A percentile compares a stretch with the other conserved stretches of the same genome.
These are phyloP conservation scores for Rhodamnia rubescens DNA, from an alignment of 345 rosid species.

Conservation along the genomic window DNA sequence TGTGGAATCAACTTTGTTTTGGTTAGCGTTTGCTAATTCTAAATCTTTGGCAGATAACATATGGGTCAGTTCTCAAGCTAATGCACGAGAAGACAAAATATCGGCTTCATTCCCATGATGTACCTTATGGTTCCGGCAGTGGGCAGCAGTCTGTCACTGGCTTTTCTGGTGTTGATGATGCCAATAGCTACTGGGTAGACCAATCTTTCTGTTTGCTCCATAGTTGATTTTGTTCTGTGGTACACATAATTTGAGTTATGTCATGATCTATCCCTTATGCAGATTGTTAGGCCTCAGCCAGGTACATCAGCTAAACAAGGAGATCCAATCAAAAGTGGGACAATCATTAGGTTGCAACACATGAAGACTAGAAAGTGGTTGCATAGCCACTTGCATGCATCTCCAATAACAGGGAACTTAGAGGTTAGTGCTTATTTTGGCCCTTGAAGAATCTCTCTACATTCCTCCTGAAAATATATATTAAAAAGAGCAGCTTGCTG, in stretches of 20 bases:
- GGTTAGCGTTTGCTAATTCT: background rate
- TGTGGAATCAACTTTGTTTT: background rate
- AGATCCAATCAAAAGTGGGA: constrained; percentile 53
- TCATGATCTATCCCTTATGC: background rate
- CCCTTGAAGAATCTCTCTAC: background rate
- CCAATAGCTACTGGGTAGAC: constrained; percentile 93
- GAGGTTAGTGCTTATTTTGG: constrained; percentile 43
- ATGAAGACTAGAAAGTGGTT: constrained; percentile 93
- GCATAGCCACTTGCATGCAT: constrained; percentile 91
- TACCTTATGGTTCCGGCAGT: constrained; percentile 97
- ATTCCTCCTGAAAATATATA: background rate
- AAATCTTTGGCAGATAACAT: constrained; percentile 48
- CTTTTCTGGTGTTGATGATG: constrained; percentile 71
- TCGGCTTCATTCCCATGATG: constrained; percentile 92
- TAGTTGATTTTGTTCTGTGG: background rate
- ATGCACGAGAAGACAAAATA: constrained; percentile 87
- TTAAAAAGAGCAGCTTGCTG: background rate
- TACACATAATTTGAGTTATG: background rate
- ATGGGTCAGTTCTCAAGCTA: constrained; percentile 77
- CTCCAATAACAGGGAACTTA: constrained; percentile 91
- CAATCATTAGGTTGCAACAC: constrained; percentile 74
- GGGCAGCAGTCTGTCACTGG: constrained; percentile 99
- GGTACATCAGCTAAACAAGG: constrained; percentile 71
- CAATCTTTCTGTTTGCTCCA: background rate
- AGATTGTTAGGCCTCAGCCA: constrained; percentile 70